Conservation (phyloP, 805 yeast species). For the Kazachstania viticola region DNA sequence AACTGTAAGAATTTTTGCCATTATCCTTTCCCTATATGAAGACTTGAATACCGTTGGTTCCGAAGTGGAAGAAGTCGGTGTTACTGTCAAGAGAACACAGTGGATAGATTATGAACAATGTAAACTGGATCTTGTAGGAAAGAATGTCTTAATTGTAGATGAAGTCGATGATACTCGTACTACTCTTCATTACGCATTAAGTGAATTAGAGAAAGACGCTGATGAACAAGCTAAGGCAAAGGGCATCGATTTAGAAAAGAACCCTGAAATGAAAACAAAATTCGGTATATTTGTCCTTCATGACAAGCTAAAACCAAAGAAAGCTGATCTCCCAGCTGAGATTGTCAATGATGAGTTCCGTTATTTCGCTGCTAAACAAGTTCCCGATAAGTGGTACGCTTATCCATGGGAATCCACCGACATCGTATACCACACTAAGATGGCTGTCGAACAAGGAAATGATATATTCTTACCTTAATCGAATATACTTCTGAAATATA, state of each 20-base stretch:
- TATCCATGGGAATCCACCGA: constrained; percentile 81
- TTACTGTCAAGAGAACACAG: constrained; percentile 63
- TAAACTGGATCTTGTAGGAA: constrained; percentile 47
- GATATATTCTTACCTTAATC: constrained; percentile 32
- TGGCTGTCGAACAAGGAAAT: constrained; percentile 65
- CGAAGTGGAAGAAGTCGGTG: constrained; percentile 47
- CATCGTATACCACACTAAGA: constrained; percentile 59
- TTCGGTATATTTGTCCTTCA: constrained; percentile 71
- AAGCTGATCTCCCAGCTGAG: constrained; percentile 57
- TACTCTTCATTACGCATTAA: constrained; percentile 67
- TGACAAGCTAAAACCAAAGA: constrained; percentile 62
- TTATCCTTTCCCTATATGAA: constrained; percentile 85
- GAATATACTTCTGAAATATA: too few species aligned
- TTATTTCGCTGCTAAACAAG: constrained; percentile 64
- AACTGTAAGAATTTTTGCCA: constrained; percentile 88
- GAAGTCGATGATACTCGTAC: constrained; percentile 85
- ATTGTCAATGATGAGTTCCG: constrained; percentile 43
- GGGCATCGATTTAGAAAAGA: constrained; percentile 33
- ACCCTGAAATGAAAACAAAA: constrained; percentile 41
- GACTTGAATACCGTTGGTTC: constrained; percentile 54
- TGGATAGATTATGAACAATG: constrained; percentile 72
- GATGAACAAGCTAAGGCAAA: constrained; percentile 43
- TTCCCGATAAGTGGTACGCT: constrained; percentile 76
- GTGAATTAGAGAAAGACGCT: constrained; percentile 65
- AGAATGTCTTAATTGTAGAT: constrained; percentile 62